Base-by-base conservation (phyloP, 306 rosid genomes). In the Cucurbita maxima region DNA sequence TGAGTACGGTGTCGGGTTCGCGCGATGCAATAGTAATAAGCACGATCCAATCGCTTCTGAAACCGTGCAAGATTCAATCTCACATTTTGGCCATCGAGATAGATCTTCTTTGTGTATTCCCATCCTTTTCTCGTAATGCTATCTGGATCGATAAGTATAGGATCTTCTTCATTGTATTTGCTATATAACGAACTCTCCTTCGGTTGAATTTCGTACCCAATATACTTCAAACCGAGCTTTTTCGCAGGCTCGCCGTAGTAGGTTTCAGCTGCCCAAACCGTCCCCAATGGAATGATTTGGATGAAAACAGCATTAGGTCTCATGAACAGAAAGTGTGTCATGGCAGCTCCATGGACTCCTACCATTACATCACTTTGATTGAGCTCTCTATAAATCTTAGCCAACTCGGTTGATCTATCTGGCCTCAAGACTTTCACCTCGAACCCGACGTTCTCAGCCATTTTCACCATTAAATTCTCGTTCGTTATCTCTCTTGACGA, bases 311-410 rank as follows among this genome's bases (percentile, higher is more conserved):
- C 81, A 2, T 82, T 78, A 15, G 97, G 96, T 71, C 77, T 91
- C 91, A 95, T 58, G 76, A 95, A 95, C 43, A 95, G 36, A 50
- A 84, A 89, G 75, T 95, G 99, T 3, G 99, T 95, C 99, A 95
- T 86, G 16, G 99, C 99, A 7, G 99, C 99, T 8, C 99, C 99
- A 79, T 95, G 99, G 11, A 89, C 97, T 7, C 99, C 99, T 63
- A 95, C 60, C 97, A 95, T 85, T 6, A 83, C 92, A 81, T 95
- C 96, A 76, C 96, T 91, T 40, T 75, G 81, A 81, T 91, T 91
- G 0, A 95, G 87, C 19, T 58, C 82, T 37, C 87, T 71, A 60
- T 95, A 95, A 50, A 89, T 84, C 85, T 85, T 91, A 14, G 99
- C 97, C 73, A 95, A 34, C 81, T 95, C 99, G 41, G 97, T 78